These are phyloP conservation scores for Vanrija sp. DNA, from an alignment of 1,284 basidiomycete genomes.

Conservation along the genomic window DNA sequence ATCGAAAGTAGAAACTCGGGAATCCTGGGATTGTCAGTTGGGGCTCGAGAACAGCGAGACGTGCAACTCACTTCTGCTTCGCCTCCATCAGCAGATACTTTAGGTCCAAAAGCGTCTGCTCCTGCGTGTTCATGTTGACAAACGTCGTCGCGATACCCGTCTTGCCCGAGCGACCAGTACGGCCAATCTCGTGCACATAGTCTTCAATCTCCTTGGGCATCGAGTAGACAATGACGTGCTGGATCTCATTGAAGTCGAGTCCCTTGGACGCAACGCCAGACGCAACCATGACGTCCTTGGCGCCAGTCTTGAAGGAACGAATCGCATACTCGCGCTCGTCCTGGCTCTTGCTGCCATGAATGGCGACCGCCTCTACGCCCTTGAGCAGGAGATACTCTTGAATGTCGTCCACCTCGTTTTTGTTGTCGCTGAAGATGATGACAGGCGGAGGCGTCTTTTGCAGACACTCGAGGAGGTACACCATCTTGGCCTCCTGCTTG, in stretches of 20 bases:
- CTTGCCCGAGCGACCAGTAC: conserved; percentile 94
- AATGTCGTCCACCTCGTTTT: conserved; percentile 99
- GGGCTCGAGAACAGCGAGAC: background rate
- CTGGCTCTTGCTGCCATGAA: conserved; percentile 98
- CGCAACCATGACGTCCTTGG: conserved; percentile 99
- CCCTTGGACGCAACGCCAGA: conserved; percentile 97
- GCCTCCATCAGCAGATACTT: conserved; percentile 97
- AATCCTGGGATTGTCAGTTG: conserved; percentile 58
- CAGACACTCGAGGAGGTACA: conserved; percentile 91
- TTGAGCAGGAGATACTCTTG: conserved; percentile 96
- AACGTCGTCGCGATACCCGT: conserved; percentile 99
- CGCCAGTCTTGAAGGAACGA: conserved; percentile 91
- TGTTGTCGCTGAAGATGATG: conserved; percentile 97
- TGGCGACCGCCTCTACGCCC: conserved; percentile 96
- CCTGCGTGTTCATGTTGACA: conserved; percentile 93
- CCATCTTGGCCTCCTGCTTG: conserved; percentile 99
- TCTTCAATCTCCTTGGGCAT: conserved; percentile 99
- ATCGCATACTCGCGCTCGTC: conserved; percentile 99
- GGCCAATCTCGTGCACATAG: conserved; percentile 91
- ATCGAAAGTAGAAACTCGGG: conserved; percentile 90
- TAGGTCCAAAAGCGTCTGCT: conserved; percentile 92
- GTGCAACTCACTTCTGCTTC: conserved; percentile 76
- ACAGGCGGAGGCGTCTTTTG: conserved; percentile 99
- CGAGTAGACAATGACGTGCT: conserved; percentile 60
- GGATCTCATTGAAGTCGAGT: conserved; percentile 96